Evolutionary conservation across 1,139 yeast species (phyloP).

Genomic region (Suhomyces choctaworum): DNA sequence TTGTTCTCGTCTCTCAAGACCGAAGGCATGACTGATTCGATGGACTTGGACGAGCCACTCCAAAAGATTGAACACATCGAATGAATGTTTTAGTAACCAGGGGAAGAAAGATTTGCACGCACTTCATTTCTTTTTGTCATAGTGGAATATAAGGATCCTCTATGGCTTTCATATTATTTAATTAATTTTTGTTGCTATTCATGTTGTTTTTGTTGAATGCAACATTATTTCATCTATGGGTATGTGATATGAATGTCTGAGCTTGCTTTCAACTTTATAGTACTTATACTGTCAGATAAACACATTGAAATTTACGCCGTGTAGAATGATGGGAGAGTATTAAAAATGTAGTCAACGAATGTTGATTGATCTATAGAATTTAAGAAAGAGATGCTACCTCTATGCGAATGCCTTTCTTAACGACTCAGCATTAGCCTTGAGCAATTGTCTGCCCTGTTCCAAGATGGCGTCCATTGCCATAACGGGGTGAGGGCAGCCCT

Average conservation of each 20-base stretch:
- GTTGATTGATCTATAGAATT: too few relatives aligned
- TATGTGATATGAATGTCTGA: constrained; percentile 1
- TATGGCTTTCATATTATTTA: background rate
- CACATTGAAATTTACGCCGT: too few relatives aligned
- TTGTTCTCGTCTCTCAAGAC: constrained; percentile 10
- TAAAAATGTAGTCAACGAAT: too few relatives aligned
- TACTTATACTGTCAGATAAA: too few relatives aligned
- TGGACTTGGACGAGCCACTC: constrained; percentile 19
- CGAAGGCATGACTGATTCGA: constrained; percentile 12
- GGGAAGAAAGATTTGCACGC: background rate
- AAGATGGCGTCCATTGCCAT: constrained; percentile 50
- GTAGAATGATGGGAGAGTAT: too few relatives aligned
- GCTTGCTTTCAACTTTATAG: background rate
- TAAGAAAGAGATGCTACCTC: too few relatives aligned
- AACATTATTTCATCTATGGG: constrained; percentile 3
- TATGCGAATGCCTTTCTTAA: constrained; percentile 23
- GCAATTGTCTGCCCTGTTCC: constrained; percentile 39
- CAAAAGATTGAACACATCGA: constrained; percentile 18
- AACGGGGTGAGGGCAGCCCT: constrained; percentile 50
- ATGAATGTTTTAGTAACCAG: constrained; percentile 1
- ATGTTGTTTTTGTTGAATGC: background rate
- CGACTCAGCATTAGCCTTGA: constrained; percentile 33
- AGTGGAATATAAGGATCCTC: too few relatives aligned
- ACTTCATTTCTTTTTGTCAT: background rate
- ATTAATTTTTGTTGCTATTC: background rate